Conservation (phyloP, 2,329 filamentous ascomycete genomes). For the Chrysosphaeria jannelii region DNA sequence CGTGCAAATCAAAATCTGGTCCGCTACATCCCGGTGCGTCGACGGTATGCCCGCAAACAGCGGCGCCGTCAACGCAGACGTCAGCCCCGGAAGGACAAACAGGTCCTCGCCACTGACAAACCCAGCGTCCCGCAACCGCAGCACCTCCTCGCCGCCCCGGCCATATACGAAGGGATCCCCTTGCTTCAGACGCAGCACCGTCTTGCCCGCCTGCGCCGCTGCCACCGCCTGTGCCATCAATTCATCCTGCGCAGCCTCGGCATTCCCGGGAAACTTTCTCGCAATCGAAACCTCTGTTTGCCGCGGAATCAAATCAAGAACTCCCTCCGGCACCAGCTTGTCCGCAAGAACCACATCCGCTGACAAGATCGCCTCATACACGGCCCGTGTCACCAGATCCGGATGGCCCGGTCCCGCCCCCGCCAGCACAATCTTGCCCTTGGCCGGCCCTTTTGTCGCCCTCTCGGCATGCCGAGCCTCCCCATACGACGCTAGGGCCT, state of each 20-base stretch:
- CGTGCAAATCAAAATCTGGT: constrained; percentile 88
- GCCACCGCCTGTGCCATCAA: constrained; percentile 50
- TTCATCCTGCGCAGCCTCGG: constrained; percentile 76
- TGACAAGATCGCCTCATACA: constrained; percentile 40
- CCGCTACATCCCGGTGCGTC: constrained; percentile 68
- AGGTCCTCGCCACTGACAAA: constrained; percentile 18
- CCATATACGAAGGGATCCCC: constrained; percentile 94
- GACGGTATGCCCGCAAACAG: constrained; percentile 68
- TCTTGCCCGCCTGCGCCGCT: constrained; percentile 33
- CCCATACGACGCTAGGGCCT: constrained; percentile 41
- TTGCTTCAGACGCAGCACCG: constrained; percentile 75
- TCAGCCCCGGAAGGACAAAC: constrained; percentile 64
- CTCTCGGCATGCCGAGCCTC: constrained; percentile 6
- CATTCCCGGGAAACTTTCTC: constrained; percentile 91
- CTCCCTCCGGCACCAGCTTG: constrained; percentile 58
- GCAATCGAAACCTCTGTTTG: constrained; percentile 75
- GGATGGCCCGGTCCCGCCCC: constrained; percentile 84
- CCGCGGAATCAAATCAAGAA: constrained; percentile 71
- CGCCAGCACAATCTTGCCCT: constrained; percentile 55
- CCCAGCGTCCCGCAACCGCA: constrained; percentile 48
- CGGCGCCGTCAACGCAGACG: constrained; percentile 60
- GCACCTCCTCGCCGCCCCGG: constrained; percentile 72
- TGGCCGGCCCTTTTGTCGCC: too few species aligned
- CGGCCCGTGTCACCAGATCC: constrained; percentile 61
- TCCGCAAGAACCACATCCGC: constrained; percentile 62